These are phyloP conservation scores for Calonectria crousiana DNA, from an alignment of 2,329 filamentous ascomycete genomes.

Conservation along the genomic window DNA sequence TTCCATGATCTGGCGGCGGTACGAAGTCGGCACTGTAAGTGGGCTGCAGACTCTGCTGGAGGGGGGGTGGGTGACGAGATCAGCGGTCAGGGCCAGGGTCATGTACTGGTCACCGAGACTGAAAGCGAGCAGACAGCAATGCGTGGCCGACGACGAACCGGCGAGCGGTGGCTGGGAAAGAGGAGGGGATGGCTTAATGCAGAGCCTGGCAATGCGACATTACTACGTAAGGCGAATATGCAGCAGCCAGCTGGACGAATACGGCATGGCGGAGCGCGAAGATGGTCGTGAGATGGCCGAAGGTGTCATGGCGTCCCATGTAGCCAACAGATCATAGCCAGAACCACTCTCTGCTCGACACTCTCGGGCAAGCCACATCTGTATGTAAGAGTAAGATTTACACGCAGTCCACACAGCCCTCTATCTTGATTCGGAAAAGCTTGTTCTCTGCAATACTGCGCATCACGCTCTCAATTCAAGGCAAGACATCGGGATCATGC, in stretches of 20 bases:
- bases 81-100: constrained; percentile 42
- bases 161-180: constrained; percentile 25
- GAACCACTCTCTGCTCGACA: constrained; percentile 4
- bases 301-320: constrained; percentile 7
- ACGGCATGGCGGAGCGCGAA: background rate
- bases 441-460: constrained; percentile 2
- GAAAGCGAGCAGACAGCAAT: background rate
- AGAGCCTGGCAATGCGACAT: constrained; percentile 1
- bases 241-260: background rate
- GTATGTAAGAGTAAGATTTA: constrained; percentile 14
- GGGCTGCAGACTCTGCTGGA: constrained; percentile 23
- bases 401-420: background rate
- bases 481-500: background rate
- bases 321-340: background rate
- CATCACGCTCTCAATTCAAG: constrained; percentile 8
- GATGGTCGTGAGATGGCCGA: background rate
- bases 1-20: constrained; percentile 29
- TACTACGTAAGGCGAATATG: background rate
- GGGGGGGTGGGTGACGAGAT: constrained; percentile 40
- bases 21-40: constrained; percentile 8
- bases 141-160: background rate
- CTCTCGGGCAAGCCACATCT: constrained; percentile 23
- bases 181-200: background rate
- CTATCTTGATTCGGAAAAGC: constrained; percentile 12
- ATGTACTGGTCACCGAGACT: constrained; percentile 20